Percentiles rank a stretch among this genome's conserved stretches.
Evolutionary conservation across 2,329 filamentous ascomycete genomes (phyloP).

Genomic region (Pseudogymnoascus sp.): DNA sequence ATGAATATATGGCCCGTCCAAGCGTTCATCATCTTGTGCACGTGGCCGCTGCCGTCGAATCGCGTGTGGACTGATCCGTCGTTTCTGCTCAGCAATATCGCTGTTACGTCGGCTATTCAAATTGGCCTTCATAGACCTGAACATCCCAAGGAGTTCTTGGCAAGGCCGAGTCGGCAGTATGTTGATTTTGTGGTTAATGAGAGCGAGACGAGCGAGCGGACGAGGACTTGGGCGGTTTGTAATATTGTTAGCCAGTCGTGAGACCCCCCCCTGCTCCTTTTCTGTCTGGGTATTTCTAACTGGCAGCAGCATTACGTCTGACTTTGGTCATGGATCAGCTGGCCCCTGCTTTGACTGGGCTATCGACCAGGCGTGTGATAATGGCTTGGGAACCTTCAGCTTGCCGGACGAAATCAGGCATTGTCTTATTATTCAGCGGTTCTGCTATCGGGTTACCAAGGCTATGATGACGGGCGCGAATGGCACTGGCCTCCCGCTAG

Average conservation of each 20-base stretch:
- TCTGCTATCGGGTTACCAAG: conserved; percentile 10
- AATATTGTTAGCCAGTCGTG: conserved; percentile 13
- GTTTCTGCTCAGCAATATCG: conserved; percentile 19
- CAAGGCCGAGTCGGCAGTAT: neutral
- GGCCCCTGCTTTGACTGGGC: conserved; percentile 11
- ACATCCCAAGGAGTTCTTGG: conserved; percentile 18
- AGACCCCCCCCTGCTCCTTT: conserved; percentile 1
- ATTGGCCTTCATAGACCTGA: conserved; percentile 21
- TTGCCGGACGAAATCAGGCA: conserved; percentile 11
- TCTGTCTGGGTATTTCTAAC: neutral
- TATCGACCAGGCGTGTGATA: conserved; percentile 12
- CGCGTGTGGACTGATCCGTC: conserved; percentile 18
- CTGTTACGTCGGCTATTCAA: conserved; percentile 20
- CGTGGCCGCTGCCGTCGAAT: conserved; percentile 22
- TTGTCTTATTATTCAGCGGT: conserved; percentile 13
- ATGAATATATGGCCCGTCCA: conserved; percentile 13
- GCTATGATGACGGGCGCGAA: neutral
- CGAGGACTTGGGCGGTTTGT: conserved; percentile 14
- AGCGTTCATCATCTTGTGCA: conserved; percentile 17
- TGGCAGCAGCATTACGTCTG: neutral
- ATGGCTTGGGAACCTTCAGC: conserved; percentile 2
- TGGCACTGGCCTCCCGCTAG: neutral
- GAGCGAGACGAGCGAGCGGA: neutral
- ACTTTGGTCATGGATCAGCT: neutral
- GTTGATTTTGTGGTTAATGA: neutral